These are phyloP conservation scores for Chlorella vulgaris DNA, from an alignment of 139 green algal genomes.

Conservation along the genomic window DNA sequence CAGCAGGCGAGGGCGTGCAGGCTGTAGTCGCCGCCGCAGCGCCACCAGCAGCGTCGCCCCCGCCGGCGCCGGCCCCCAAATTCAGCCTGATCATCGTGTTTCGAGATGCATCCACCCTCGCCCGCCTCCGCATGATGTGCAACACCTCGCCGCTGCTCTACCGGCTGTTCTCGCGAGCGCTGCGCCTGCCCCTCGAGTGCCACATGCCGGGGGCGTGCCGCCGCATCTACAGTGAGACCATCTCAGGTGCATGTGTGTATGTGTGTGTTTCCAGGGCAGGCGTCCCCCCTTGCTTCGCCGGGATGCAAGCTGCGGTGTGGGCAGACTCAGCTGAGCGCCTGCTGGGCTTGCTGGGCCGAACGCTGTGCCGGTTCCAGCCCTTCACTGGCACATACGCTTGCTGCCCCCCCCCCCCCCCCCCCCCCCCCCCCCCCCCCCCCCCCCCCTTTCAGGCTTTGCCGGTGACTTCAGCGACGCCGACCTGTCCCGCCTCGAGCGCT, in stretches of 20 bases:
- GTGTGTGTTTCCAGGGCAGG: no score
- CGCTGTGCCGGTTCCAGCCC: no score
- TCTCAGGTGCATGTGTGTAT: conserved; percentile 18
- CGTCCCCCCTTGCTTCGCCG: no score
- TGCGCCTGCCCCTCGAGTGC: conserved; percentile 40
- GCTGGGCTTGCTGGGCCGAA: no score
- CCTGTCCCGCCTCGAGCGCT: conserved; percentile 37
- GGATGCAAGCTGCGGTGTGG: no score
- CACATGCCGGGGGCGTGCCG: conserved; percentile 41
- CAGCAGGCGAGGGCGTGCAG: neutral
- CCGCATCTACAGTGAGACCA: conserved; percentile 32
- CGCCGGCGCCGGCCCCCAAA: neutral
- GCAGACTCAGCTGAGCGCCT: no score
- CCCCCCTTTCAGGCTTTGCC: conserved; percentile 30
- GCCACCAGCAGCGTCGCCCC: neutral
- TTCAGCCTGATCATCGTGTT: conserved; percentile 20
- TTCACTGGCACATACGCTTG: neutral
- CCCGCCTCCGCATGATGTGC: conserved; percentile 35
- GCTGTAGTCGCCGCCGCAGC: neutral
- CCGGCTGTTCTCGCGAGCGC: conserved; percentile 1
- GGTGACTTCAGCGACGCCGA: conserved; percentile 29
- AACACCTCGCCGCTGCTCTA: neutral
- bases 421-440: neutral
- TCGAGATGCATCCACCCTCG: conserved; percentile 8
- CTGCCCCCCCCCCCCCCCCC: neutral